Evolutionary conservation across 441 rosid genomes (phyloP).

Genomic region (Melastoma candidum): DNA sequence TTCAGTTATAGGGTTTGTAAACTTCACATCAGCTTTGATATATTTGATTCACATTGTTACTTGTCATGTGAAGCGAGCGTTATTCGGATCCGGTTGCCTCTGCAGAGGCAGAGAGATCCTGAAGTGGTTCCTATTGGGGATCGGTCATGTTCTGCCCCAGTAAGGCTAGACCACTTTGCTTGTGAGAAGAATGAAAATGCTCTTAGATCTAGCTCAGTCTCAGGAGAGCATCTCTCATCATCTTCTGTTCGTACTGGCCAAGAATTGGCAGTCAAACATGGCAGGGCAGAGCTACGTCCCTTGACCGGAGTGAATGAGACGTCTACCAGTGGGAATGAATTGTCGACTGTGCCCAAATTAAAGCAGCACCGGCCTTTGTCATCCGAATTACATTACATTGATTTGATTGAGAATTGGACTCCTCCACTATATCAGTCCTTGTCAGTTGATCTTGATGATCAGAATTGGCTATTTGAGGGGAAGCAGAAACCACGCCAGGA

Average conservation of each 20-base stretch:
- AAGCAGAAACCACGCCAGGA: constrained; percentile 16
- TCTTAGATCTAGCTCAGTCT: constrained; percentile 20
- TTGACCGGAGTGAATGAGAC: constrained; percentile 10
- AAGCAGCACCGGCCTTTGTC: constrained; percentile 29
- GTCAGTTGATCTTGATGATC: constrained; percentile 19
- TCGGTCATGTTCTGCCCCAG: constrained; percentile 28
- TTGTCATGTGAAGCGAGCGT: constrained; percentile 55
- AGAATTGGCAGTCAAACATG: constrained; percentile 10
- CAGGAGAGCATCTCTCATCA: constrained; percentile 30
- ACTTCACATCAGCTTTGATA: constrained; percentile 33
- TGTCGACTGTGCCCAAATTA: constrained; percentile 14
- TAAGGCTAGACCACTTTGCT: constrained; percentile 11
- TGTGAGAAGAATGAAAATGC: constrained; percentile 7
- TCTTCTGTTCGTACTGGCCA: constrained; percentile 17
- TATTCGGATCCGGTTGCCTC: constrained; percentile 58
- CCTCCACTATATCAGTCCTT: constrained; percentile 22
- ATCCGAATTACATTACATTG: constrained; percentile 23
- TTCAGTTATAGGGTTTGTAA: constrained; percentile 46
- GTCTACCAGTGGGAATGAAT: constrained; percentile 7
- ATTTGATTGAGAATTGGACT: constrained; percentile 49
- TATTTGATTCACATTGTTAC: constrained; percentile 38
- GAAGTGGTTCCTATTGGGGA: constrained; percentile 36
- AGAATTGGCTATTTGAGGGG: constrained; percentile 30
- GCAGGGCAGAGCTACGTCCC: constrained; percentile 11
- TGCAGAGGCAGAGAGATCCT: constrained; percentile 50